Evolutionary conservation across 1,284 basidiomycete genomes (phyloP).

Genomic region (Moesziomyces aphidis): DNA sequence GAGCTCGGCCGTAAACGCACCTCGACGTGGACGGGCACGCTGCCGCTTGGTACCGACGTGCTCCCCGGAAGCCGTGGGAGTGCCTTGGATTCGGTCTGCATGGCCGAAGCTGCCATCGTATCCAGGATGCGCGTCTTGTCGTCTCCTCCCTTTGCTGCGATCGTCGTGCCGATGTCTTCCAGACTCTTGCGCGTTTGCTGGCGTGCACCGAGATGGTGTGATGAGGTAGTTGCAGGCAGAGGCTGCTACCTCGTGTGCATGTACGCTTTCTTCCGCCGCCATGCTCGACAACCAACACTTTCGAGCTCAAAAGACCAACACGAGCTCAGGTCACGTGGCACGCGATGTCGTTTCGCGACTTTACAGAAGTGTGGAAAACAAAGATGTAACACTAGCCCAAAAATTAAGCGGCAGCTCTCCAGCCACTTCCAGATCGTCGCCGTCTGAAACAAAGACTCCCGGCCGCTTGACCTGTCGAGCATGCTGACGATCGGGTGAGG

Average conservation of each 20-base stretch:
- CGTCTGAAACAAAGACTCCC: background rate
- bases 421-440: background rate
- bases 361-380: too few species aligned
- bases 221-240: background rate
- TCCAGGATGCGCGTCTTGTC: background rate
- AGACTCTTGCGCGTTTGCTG: too few species aligned
- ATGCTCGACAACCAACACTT: background rate
- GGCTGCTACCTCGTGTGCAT: background rate
- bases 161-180: background rate
- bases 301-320: background rate
- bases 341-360: too few species aligned
- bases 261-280: background rate
- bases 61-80: constrained; percentile 3
- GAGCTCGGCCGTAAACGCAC: constrained; percentile 30
- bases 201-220: too few species aligned
- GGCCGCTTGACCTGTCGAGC: background rate
- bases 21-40: constrained; percentile 35
- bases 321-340: background rate
- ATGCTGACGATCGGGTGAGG: background rate
- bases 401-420: too few species aligned
- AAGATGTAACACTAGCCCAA: background rate
- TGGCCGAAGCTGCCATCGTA: background rate
- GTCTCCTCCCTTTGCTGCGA: background rate
- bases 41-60: background rate
- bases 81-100: constrained; percentile 14